Percentiles rank a stretch among this genome's conserved stretches.
These are phyloP conservation scores for Oropetium thomaeum DNA, from an alignment of 176 grass and related monocot species.

Conservation along the genomic window DNA sequence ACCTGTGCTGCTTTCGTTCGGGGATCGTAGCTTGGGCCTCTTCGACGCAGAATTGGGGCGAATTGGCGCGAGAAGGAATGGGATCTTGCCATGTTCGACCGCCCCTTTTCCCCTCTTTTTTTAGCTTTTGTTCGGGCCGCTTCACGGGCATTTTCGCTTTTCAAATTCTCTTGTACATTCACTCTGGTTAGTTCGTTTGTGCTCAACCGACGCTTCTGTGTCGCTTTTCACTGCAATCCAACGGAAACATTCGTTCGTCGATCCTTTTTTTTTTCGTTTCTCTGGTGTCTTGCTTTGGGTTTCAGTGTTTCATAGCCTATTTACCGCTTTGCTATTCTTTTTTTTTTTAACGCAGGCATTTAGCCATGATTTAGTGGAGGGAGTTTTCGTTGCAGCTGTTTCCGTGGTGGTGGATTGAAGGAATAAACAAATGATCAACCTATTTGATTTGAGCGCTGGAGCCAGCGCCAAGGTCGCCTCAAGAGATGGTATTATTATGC, in stretches of 20 bases:
- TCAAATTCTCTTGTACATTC: not conserved
- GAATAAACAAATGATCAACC: conserved; percentile 57
- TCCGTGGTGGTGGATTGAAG: conserved; percentile 18
- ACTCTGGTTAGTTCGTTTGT: not conserved
- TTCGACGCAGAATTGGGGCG: conserved; percentile 13
- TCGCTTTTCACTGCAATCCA: not conserved
- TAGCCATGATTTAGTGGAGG: conserved; percentile 27
- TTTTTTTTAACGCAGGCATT: conserved; percentile 8
- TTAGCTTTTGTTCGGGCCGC: not conserved
- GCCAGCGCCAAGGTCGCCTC: conserved; percentile 40
- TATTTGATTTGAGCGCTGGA: conserved; percentile 51
- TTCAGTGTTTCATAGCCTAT: not conserved
- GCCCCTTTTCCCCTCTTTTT: not conserved
- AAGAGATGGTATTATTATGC: conserved; percentile 42
- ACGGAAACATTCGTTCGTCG: not conserved
- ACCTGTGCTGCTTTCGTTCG: not conserved
- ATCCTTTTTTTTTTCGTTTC: not conserved
- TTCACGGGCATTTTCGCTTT: conserved; percentile 2
- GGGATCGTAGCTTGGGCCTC: not conserved
- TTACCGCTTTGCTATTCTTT: not conserved
- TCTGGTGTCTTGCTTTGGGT: not conserved
- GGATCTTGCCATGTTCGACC: conserved; percentile 22
- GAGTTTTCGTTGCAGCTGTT: conserved; percentile 18
- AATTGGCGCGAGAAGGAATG: conserved; percentile 14
- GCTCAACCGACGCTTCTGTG: not conserved